Conservation (phyloP, 2,329 filamentous ascomycete genomes). For the Penicillium sp. region DNA sequence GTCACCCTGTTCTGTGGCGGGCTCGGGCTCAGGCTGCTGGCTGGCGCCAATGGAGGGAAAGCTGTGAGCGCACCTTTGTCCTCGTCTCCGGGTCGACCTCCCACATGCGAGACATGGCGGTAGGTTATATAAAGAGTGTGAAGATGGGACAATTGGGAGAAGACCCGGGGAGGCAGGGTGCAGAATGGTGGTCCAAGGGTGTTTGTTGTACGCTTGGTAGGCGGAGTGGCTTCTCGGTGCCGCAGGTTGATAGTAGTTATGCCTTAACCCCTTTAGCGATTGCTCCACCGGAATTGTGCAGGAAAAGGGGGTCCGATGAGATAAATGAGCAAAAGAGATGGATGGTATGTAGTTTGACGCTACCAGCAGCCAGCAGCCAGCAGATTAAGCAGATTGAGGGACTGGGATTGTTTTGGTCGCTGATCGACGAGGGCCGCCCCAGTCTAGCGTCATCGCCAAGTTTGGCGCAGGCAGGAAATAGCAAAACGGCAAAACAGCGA, state of each 20-base stretch:
- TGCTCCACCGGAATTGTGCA: slow-evolving; percentile 8
- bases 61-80: slow-evolving; percentile 70
- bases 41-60: neutral
- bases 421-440: slow-evolving; percentile 30
- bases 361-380: too few species aligned
- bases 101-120: slow-evolving; percentile 78
- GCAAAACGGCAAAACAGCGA: neutral
- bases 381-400: too few species aligned
- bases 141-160: slow-evolving; percentile 11
- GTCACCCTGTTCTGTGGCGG: slow-evolving; percentile 1
- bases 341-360: neutral
- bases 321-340: slow-evolving; percentile 3
- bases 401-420: slow-evolving; percentile 18
- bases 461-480: neutral
- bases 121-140: slow-evolving; percentile 12
- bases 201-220: neutral
- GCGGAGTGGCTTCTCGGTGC: slow-evolving; percentile 9
- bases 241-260: slow-evolving; percentile 5
- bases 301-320: neutral
- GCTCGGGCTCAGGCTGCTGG: too few species aligned
- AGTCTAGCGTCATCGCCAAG: slow-evolving; percentile 24
- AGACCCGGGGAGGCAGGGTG: neutral
- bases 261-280: slow-evolving; percentile 13
- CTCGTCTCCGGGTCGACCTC: slow-evolving; percentile 97
- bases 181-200: neutral